Base-by-base conservation (phyloP, 352 stramenopile species). In the Pythium apleroticum region DNA sequence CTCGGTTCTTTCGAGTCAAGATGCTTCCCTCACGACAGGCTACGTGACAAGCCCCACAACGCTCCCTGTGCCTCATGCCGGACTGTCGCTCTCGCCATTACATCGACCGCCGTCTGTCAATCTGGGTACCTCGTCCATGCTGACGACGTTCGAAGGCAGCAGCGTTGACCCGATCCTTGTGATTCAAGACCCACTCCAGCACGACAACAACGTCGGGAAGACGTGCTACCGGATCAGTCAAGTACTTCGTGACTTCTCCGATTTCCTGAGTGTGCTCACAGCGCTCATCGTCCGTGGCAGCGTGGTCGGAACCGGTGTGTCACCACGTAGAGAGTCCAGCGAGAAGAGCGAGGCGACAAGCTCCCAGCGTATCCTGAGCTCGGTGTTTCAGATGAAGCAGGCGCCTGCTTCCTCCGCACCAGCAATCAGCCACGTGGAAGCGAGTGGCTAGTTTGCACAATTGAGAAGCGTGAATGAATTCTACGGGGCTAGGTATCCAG, bases 151-250 rank as follows among this genome's bases (percentile, higher is more conserved):
- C 37, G 37, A 66, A 61, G 55, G 61, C 46, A 49, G 68, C 68
- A 22, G 62, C 61, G 30, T 75, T 73, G 77, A 88, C 37, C 71
- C 76, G 4, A 60, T 76, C 4, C 60, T 95, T n/a, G 73, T 86
- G 7, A 89, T 95, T 19, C 75, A 85, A 53, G 86, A 95, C 33
- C 86, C 86, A 10, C 69, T 95, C 9, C 73, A 89, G 35, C 66
- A 66, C 3, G 69, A 73, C 8, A 95, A 95, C 67, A 95, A 95
- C 48, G 82, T 95, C 1, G 86, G 86, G 31, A 90, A 91, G 65
- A 89, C 81, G 11, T 95, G 86, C 65, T 95, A 93, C 53, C 80
- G 86, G 14, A 84, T 93, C 24, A 93, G 81, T 28, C 86, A 95
- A 75, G 81, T 95, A 20, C 84, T 91, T 20, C 79, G 81, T 28